These are phyloP conservation scores for Lactarius quietus DNA, from an alignment of 768 basidiomycete genomes.

Conservation along the genomic window DNA sequence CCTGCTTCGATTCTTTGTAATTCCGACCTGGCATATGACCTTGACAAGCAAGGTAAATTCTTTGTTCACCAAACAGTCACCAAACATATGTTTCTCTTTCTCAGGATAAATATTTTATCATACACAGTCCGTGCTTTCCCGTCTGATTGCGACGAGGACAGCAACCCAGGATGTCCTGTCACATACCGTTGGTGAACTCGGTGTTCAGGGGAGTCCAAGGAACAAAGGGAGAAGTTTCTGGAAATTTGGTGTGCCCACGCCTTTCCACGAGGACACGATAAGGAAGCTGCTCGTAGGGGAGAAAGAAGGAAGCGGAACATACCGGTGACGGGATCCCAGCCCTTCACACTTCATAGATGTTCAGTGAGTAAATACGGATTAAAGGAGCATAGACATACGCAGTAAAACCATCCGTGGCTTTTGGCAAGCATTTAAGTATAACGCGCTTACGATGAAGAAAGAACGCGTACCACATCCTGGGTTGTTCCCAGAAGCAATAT, in stretches of 20 bases:
- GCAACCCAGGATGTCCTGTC: too few relatives aligned
- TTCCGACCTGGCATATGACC: too few relatives aligned
- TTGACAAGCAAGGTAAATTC: too few relatives aligned
- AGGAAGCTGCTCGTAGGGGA: too few relatives aligned
- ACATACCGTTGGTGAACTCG: neutral
- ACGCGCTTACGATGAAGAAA: neutral
- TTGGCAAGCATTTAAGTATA: neutral
- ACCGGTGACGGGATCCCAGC: conserved; percentile 31
- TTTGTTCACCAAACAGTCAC: too few relatives aligned
- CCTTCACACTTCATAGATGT: conserved; percentile 20
- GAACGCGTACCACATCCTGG: conserved; percentile 5
- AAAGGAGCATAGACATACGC: conserved; percentile 19
- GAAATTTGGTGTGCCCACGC: conserved; percentile 32
- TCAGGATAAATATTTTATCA: too few relatives aligned
- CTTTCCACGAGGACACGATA: neutral
- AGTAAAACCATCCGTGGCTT: conserved; percentile 28
- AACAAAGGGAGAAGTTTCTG: conserved; percentile 28
- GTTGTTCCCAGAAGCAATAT: too few relatives aligned
- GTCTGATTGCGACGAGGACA: too few relatives aligned
- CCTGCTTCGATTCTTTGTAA: too few relatives aligned
- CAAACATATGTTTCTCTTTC: too few relatives aligned
- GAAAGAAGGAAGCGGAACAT: neutral
- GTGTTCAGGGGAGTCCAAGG: conserved; percentile 26
- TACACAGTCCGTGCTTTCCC: too few relatives aligned
- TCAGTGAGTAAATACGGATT: neutral